Evolutionary conservation across 2,329 filamentous ascomycete species (phyloP), one percentile per base, ranked within the genome.

Genomic region (Fusarium avenaceum): DNA sequence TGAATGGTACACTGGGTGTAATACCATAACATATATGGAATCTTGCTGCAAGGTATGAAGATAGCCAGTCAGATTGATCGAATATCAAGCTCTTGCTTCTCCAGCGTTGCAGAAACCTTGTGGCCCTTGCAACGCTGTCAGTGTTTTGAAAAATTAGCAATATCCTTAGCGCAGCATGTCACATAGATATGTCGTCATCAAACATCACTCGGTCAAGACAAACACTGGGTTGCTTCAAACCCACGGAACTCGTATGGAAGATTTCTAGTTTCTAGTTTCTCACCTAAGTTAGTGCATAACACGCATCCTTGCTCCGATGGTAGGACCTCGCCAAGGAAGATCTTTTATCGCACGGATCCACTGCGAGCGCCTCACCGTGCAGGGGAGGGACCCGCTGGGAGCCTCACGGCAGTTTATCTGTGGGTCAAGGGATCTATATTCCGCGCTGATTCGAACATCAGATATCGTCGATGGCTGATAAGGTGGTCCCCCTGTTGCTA

Each of bases 321-420:
- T 35, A 51, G 14, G n/a, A 48, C 28, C 40, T 51, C 38, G 28
- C 57, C 57, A 60, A 47, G 55, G 46, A 60, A 45, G 58, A 62
- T 60, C 58, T 46, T 58, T 48, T 32, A 47, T n/a, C n/a, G 13
- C 20, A 32, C 32, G 17, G 51, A 38, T 32, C 59, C 61, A 58
- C 45, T 33, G 10, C 20, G 13, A 9, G 49, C 33, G 59, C 61
- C 61, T 64, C 61, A 64, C 60, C 51, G 30, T 33, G 14, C 30
- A 33, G 14, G 51, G 63, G 11, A 24, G 24, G 26, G 40, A 43
- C 11, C 59, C 59, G 57, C 60, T 14, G 44, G 39, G 60, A 63
- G 60, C 49, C 60, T 63, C 60, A 20, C 45, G 44, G 60, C 43
- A 62, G 50, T 48, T 62, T 63, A 57, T 57, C 50, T 48, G 60